Percentiles rank a stretch among this genome's conserved stretches.
These are phyloP conservation scores for Daldinia bambusicola DNA, from an alignment of 495 filamentous ascomycete genomes.

Conservation along the genomic window DNA sequence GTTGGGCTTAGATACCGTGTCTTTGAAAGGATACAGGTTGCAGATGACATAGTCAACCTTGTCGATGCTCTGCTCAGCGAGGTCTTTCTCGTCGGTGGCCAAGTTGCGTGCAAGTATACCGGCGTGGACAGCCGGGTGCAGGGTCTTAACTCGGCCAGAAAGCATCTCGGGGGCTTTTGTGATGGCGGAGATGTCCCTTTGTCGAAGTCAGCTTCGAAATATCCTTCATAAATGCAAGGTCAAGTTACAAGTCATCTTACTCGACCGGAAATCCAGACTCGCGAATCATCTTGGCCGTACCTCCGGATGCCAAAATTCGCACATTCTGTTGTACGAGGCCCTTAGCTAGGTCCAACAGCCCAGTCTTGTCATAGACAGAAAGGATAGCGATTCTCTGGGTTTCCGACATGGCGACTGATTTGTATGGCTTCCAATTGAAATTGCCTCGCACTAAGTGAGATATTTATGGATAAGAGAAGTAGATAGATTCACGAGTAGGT, in stretches of 20 bases:
- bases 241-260: constrained; percentile 60
- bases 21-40: constrained; percentile 99
- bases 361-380: constrained; percentile 98
- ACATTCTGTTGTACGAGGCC: constrained; percentile 91
- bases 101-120: constrained; percentile 92
- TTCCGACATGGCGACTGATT: constrained; percentile 49
- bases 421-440: constrained; percentile 5
- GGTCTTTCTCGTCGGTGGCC: constrained; percentile 92
- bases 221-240: not conserved
- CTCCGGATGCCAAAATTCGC: constrained; percentile 90
- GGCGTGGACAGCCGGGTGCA: constrained; percentile 94
- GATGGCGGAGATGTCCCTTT: constrained; percentile 93
- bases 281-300: constrained; percentile 92
- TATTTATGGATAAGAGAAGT: constrained; percentile 15
- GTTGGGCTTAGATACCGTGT: constrained; percentile 94
- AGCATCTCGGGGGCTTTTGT: constrained; percentile 99
- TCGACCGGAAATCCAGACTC: constrained; percentile 94
- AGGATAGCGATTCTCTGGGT: constrained; percentile 78
- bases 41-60: constrained; percentile 99
- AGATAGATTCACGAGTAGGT: constrained; percentile 18
- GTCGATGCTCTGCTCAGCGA: constrained; percentile 94
- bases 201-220: constrained; percentile 29
- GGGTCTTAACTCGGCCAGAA: constrained; percentile 93
- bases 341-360: constrained; percentile 93
- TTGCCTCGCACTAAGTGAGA: constrained; percentile 6